Percentiles rank a stretch among this genome's conserved stretches.
phyloP scores from a whole-genome alignment of 139 green algal genomes.

The Closterium sp. region DNA sequence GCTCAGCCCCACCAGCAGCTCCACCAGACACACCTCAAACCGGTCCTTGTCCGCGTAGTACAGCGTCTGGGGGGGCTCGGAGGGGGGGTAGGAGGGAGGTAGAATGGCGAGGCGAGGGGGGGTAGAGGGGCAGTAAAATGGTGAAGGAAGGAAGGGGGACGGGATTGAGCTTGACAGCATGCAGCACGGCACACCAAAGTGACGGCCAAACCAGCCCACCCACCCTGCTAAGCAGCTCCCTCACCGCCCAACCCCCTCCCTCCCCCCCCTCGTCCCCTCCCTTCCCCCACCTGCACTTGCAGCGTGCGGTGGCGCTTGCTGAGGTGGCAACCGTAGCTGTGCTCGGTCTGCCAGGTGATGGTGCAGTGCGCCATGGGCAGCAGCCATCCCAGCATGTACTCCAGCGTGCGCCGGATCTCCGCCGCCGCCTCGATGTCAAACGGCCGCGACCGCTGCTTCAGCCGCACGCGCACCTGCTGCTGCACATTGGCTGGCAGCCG shows the following conservation, averaged over 20 bases:
- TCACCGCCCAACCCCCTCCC: too few relatives aligned
- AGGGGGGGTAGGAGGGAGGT: too few relatives aligned
- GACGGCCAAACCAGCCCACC: too few relatives aligned
- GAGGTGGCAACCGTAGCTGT: neutral
- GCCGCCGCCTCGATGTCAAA: constrained; percentile 2
- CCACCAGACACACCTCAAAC: neutral
- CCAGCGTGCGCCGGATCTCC: constrained; percentile 1
- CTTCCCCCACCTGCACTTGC: neutral
- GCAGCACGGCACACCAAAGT: too few relatives aligned
- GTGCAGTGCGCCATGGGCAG: neutral
- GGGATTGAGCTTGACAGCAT: too few relatives aligned
- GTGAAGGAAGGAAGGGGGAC: too few relatives aligned
- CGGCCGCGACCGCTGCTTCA: neutral
- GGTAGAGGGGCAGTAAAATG: too few relatives aligned
- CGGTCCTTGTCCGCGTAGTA: neutral
- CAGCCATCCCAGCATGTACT: constrained; percentile 2
- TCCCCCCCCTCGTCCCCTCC: too few relatives aligned
- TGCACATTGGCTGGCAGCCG: neutral
- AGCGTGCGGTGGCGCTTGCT: neutral
- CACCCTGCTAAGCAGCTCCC: too few relatives aligned
- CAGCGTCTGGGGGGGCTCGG: neutral
- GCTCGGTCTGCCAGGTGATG: neutral
- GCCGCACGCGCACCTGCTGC: neutral
- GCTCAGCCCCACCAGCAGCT: constrained; percentile 7
- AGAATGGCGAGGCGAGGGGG: too few relatives aligned